Evolutionary conservation across 2,329 filamentous ascomycete genomes (phyloP).

Genomic region (Huntiella bhutanensis): DNA sequence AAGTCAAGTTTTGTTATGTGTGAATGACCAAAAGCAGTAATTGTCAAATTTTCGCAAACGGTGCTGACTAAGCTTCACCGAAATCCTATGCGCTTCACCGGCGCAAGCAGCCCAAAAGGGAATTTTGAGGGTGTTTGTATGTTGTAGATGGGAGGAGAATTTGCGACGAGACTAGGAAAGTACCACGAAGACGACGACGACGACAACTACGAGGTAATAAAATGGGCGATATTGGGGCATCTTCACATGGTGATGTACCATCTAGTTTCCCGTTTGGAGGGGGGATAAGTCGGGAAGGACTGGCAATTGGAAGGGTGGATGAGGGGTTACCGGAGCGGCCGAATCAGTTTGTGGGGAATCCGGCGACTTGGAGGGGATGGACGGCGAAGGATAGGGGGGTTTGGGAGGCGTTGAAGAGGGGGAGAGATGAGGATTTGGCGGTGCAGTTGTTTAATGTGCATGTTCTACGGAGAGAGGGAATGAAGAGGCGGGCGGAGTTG

Average conservation of each 20-base stretch:
- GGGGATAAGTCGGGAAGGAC: too few relatives aligned
- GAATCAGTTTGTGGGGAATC: conserved; percentile 53
- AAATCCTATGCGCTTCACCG: conserved; percentile 7
- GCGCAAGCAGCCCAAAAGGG: conserved; percentile 1
- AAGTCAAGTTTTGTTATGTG: too few relatives aligned
- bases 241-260: too few relatives aligned
- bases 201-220: too few relatives aligned
- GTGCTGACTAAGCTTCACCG: conserved; percentile 7
- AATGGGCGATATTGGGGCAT: too few relatives aligned
- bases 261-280: too few relatives aligned
- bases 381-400: conserved; percentile 45
- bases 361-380: conserved; percentile 45
- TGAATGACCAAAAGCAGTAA: not conserved
- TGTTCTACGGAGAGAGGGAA: conserved; percentile 33
- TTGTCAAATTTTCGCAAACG: conserved; percentile 1
- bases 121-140: too few relatives aligned
- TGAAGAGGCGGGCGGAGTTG: conserved; percentile 7
- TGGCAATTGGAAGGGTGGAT: too few relatives aligned
- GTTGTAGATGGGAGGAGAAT: too few relatives aligned
- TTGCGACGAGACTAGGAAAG: too few relatives aligned
- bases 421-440: conserved; percentile 47
- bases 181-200: too few relatives aligned
- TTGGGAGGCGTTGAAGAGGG: conserved; percentile 41
- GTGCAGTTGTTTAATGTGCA: conserved; percentile 66
- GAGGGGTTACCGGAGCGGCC: conserved; percentile 24